phyloP scores from a whole-genome alignment of 208 protist species.

The Angomonas ambiguus region DNA sequence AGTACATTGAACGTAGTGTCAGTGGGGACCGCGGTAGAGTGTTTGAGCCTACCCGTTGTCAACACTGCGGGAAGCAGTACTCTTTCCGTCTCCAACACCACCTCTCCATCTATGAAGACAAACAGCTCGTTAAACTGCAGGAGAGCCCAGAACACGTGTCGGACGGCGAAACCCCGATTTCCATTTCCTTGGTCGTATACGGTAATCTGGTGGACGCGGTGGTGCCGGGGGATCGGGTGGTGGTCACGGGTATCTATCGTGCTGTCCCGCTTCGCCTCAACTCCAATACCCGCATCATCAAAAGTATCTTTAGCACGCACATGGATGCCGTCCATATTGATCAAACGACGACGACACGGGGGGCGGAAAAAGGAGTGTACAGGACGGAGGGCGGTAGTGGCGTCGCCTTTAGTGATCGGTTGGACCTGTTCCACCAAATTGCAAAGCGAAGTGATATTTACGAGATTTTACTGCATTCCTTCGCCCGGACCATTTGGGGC shows the following conservation, averaged over 20 bases:
- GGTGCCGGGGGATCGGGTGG: slow-evolving; percentile 96
- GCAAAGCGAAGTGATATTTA: slow-evolving; percentile 93
- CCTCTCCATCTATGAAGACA: slow-evolving; percentile 94
- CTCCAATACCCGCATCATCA: slow-evolving; percentile 89
- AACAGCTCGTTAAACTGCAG: slow-evolving; percentile 97
- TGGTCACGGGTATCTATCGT: slow-evolving; percentile 98
- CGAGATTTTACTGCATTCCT: slow-evolving; percentile 90
- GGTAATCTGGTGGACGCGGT: slow-evolving; percentile 94
- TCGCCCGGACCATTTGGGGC: slow-evolving; percentile 98
- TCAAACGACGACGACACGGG: slow-evolving; percentile 53
- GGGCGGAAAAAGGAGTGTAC: slow-evolving; percentile 16
- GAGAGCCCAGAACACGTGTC: slow-evolving; percentile 97
- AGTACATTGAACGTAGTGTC: slow-evolving; percentile 60
- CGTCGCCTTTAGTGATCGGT: slow-evolving; percentile 28
- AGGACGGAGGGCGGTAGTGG: not conserved
- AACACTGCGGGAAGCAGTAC: slow-evolving; percentile 81
- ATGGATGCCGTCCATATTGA: slow-evolving; percentile 97
- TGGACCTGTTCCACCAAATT: slow-evolving; percentile 73
- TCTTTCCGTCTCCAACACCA: slow-evolving; percentile 94
- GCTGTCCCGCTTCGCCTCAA: slow-evolving; percentile 92
- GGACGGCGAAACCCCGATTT: slow-evolving; percentile 98
- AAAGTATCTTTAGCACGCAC: slow-evolving; percentile 95
- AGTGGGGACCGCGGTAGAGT: slow-evolving; percentile 91
- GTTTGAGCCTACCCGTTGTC: slow-evolving; percentile 94
- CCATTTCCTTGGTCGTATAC: slow-evolving; percentile 95